Evolutionary conservation across 1,139 yeast genomes (phyloP).

Genomic region (Schizosaccharomyces versatilis): DNA sequence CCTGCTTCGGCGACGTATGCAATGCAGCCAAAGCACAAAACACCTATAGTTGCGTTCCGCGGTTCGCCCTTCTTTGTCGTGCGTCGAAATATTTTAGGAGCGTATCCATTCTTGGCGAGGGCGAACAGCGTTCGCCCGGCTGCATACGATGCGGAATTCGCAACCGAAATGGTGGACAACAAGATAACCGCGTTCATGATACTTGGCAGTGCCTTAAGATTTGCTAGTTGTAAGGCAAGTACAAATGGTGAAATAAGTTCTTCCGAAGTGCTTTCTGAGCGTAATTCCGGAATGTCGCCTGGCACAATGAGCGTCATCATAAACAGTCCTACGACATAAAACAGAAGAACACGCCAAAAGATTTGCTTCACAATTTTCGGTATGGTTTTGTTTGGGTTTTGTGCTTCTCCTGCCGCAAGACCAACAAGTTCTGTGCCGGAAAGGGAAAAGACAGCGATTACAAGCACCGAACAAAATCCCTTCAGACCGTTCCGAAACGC

Average conservation of each 20-base stretch:
- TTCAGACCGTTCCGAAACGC: constrained; percentile 46
- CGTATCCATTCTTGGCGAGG: constrained; percentile 58
- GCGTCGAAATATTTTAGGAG: constrained; percentile 52
- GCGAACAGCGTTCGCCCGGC: constrained; percentile 68
- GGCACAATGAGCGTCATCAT: constrained; percentile 42
- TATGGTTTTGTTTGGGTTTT: constrained; percentile 44
- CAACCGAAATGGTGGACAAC: constrained; percentile 46
- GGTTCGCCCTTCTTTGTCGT: constrained; percentile 62
- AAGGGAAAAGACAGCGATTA: constrained; percentile 69
- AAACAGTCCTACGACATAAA: constrained; percentile 38
- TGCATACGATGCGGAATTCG: constrained; percentile 57
- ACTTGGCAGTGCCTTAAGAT: constrained; percentile 40
- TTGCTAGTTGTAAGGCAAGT: constrained; percentile 37
- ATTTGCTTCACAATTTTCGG: constrained; percentile 54
- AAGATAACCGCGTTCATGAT: constrained; percentile 53
- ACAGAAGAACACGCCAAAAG: constrained; percentile 45
- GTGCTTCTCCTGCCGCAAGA: constrained; percentile 66
- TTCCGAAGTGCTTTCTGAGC: constrained; percentile 26
- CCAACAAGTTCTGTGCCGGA: constrained; percentile 72
- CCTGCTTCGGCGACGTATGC: constrained; percentile 50
- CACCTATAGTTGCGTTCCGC: constrained; percentile 36
- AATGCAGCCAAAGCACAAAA: constrained; percentile 40
- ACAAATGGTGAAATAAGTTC: constrained; percentile 55
- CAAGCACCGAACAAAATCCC: constrained; percentile 66
- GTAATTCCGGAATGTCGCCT: constrained; percentile 29